Conservation (phyloP, 352 stramenopile genomes). For the Phytophthora podocarpi region DNA sequence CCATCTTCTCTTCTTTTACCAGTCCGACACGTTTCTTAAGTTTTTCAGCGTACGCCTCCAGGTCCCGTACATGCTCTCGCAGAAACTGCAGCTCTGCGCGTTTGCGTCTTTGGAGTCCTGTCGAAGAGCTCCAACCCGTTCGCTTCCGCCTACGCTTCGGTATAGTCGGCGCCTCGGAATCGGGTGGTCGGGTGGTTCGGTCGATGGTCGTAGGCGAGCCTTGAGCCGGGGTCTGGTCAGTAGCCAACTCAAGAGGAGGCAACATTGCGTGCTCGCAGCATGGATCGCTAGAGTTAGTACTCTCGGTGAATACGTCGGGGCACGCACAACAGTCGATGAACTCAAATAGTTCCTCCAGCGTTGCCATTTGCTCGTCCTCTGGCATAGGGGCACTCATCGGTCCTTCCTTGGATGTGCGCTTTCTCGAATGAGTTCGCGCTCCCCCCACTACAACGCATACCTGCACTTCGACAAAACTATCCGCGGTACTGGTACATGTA, state of each 20-base stretch:
- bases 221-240: neutral
- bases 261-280: neutral
- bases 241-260: neutral
- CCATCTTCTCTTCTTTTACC: neutral
- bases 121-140: slow-evolving; percentile 33
- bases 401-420: neutral
- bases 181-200: neutral
- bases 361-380: slow-evolving; percentile 15
- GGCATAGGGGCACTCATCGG: slow-evolving; percentile 9
- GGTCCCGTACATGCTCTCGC: slow-evolving; percentile 18
- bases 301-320: neutral
- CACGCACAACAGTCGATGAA: slow-evolving; percentile 34
- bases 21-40: slow-evolving; percentile 15
- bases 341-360: slow-evolving; percentile 34
- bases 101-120: slow-evolving; percentile 32
- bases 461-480: slow-evolving; percentile 3
- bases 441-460: neutral
- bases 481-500: neutral
- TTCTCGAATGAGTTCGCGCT: slow-evolving; percentile 6
- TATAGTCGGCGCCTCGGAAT: neutral
- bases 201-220: slow-evolving; percentile 1
- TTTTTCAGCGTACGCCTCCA: slow-evolving; percentile 21
- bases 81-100: slow-evolving; percentile 27
- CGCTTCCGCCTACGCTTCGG: slow-evolving; percentile 26
- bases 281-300: neutral